A percentile compares a stretch with the other conserved stretches of the same genome.
These are phyloP conservation scores for Aureobasidium sp. DNA, from an alignment of 2,329 filamentous ascomycete genomes.

Conservation along the genomic window DNA sequence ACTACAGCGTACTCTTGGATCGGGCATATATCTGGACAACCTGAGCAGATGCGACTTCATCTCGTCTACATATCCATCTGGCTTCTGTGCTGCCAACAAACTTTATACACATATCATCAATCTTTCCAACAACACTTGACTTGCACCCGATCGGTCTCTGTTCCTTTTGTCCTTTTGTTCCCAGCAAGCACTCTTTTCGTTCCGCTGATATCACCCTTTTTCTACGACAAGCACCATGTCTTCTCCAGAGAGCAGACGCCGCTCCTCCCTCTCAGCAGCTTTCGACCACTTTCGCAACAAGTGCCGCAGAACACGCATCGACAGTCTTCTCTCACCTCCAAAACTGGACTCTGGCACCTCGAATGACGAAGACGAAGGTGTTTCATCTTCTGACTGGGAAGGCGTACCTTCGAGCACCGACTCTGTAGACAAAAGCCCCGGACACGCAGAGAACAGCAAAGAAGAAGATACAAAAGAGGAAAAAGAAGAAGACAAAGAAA, in stretches of 20 bases:
- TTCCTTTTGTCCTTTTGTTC: too few species aligned
- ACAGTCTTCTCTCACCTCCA: constrained; percentile 6
- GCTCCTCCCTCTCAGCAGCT: not conserved
- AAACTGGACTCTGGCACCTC: not conserved
- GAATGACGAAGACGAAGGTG: not conserved
- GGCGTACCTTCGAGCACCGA: not conserved
- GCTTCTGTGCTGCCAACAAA: too few species aligned
- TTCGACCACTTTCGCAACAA: constrained; percentile 1
- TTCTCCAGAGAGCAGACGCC: not conserved
- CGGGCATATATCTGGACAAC: not conserved
- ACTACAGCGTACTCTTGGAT: not conserved
- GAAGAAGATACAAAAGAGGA: not conserved
- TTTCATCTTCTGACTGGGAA: not conserved
- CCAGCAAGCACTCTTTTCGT: too few species aligned
- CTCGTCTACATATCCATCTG: too few species aligned
- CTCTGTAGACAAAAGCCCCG: not conserved
- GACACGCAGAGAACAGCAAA: not conserved
- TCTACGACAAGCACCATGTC: too few species aligned
- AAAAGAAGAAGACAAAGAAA: not conserved
- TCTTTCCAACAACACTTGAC: too few species aligned
- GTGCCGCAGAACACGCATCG: not conserved
- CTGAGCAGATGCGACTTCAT: not conserved
- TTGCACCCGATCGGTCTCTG: too few species aligned
- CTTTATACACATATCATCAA: not conserved
- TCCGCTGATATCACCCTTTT: too few species aligned